Evolutionary conservation across 2,329 filamentous ascomycete species (phyloP).

Genomic region (Alternaria dauci): DNA sequence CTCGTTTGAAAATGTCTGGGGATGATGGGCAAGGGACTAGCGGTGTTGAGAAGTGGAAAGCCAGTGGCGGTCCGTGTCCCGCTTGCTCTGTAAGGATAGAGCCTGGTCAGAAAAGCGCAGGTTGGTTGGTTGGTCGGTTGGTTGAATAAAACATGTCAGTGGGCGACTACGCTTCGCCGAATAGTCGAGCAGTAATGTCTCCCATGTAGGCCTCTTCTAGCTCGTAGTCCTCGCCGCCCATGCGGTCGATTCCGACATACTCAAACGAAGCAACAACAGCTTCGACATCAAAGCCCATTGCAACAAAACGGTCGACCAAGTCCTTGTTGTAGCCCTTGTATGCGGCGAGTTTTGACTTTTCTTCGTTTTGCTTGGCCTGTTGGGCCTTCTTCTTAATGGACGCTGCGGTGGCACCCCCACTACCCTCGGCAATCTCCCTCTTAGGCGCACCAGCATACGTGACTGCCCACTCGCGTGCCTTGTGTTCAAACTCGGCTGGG

Average conservation of each 20-base stretch:
- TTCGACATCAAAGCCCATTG: constrained; percentile 91
- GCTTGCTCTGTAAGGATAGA: not conserved
- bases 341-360: constrained; percentile 63
- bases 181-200: constrained; percentile 83
- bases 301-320: constrained; percentile 82
- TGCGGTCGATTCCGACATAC: constrained; percentile 80
- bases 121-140: not conserved
- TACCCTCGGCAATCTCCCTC: constrained; percentile 62
- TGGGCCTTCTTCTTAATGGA: constrained; percentile 63
- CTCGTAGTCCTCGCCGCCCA: constrained; percentile 80
- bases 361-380: constrained; percentile 66
- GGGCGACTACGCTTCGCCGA: constrained; percentile 69
- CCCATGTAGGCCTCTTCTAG: constrained; percentile 91
- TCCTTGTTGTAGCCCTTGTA: constrained; percentile 89
- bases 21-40: not conserved
- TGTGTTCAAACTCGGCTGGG: constrained; percentile 79
- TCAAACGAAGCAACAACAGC: constrained; percentile 86
- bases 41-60: not conserved
- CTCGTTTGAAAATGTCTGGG: not conserved
- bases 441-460: constrained; percentile 79
- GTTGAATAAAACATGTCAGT: not conserved
- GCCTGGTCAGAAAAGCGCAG: constrained; percentile 1
- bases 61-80: not conserved
- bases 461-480: constrained; percentile 91
- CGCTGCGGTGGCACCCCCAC: constrained; percentile 61